Conservation (phyloP, 73 alveolate species). For the Blepharisma japonicum region DNA sequence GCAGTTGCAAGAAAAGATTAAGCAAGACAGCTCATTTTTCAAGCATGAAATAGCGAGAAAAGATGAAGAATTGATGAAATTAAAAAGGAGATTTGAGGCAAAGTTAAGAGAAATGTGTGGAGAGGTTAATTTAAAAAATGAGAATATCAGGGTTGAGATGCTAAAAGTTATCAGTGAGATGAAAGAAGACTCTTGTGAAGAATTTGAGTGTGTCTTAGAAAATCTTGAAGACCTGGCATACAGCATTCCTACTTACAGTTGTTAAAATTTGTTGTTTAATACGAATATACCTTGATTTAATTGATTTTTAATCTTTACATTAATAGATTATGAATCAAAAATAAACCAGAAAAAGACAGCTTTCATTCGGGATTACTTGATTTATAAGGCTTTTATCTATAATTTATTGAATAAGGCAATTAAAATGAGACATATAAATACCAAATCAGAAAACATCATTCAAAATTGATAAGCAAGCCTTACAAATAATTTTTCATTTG, state of each 20-base stretch:
- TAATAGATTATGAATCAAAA: no score
- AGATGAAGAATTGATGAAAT: slow-evolving; percentile 19
- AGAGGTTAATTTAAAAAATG: background rate
- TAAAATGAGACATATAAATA: no score
- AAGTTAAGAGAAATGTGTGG: slow-evolving; percentile 4
- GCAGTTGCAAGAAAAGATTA: slow-evolving; percentile 1
- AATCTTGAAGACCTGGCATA: background rate
- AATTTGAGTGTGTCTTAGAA: background rate
- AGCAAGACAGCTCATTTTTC: slow-evolving; percentile 21
- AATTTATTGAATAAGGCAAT: no score
- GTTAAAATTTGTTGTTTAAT: background rate
- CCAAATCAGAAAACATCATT: no score
- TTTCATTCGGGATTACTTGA: no score
- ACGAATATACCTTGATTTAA: no score
- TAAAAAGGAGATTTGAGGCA: slow-evolving; percentile 22
- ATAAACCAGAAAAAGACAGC: no score
- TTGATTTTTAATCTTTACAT: no score
- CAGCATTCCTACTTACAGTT: background rate
- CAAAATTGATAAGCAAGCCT: no score
- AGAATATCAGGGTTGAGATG: background rate
- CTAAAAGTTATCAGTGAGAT: background rate
- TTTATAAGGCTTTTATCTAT: no score
- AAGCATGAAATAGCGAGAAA: slow-evolving; percentile 9
- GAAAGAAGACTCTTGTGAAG: background rate
- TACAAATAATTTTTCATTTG: no score